Evolutionary conservation across 2,329 filamentous ascomycete species (phyloP).

Genomic region (Stagonosporopsis cucurbitacearum): DNA sequence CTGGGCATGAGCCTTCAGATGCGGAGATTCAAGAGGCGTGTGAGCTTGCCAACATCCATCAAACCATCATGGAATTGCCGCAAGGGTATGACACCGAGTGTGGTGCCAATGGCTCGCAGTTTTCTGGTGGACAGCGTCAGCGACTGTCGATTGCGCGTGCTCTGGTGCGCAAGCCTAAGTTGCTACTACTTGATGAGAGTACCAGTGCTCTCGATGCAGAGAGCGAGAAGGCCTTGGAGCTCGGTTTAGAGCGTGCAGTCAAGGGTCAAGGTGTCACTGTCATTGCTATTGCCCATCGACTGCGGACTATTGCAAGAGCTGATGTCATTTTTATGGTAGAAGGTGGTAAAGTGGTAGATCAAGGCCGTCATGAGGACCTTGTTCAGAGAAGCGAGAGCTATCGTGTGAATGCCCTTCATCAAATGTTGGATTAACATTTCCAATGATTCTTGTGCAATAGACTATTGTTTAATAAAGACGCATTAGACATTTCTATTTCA

Average conservation of each 20-base stretch:
- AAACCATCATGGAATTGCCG: constrained; percentile 67
- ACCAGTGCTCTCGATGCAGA: constrained; percentile 54
- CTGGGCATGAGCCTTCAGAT: constrained; percentile 61
- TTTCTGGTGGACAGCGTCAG: constrained; percentile 54
- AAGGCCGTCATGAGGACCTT: constrained; percentile 58
- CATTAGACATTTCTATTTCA: neutral
- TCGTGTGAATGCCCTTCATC: constrained; percentile 58
- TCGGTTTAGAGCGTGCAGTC: constrained; percentile 48
- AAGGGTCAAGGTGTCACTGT: constrained; percentile 48
- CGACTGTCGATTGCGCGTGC: constrained; percentile 53
- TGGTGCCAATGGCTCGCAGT: constrained; percentile 49
- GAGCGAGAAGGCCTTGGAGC: constrained; percentile 50
- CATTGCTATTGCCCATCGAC: constrained; percentile 54
- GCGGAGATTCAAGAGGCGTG: constrained; percentile 72
- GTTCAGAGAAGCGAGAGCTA: constrained; percentile 58
- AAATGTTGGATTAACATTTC: constrained; percentile 50
- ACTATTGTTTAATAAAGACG: constrained; percentile 1
- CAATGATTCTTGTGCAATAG: neutral
- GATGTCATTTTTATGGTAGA: constrained; percentile 58
- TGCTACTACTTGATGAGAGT: constrained; percentile 53
- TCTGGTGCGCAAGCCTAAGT: constrained; percentile 50
- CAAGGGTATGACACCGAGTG: constrained; percentile 69
- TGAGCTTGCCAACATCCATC: constrained; percentile 72
- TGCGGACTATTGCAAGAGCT: constrained; percentile 51
- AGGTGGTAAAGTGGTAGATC: constrained; percentile 56